Evolutionary conservation across 2,329 filamentous ascomycete species (phyloP).

Genomic region (Colletotrichum abscissum): DNA sequence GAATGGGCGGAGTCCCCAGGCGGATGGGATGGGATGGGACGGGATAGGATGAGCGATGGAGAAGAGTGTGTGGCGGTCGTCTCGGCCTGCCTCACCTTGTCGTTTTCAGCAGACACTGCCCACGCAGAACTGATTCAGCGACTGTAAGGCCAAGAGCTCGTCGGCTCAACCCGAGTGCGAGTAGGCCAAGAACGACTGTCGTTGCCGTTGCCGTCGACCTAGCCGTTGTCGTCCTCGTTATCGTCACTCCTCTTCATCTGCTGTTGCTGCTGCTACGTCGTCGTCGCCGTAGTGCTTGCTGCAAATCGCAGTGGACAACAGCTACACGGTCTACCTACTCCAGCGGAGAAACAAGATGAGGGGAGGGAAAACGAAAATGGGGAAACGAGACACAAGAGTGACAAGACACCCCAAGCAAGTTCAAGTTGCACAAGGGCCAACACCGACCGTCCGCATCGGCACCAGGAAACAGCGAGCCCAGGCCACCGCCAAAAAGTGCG

Average conservation of each 20-base stretch:
- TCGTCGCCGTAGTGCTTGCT: background rate
- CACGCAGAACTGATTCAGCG: slow-evolving; percentile 12
- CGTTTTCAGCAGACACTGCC: slow-evolving; percentile 30
- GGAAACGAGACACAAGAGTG: slow-evolving; percentile 31
- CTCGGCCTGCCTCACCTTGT: slow-evolving; percentile 34
- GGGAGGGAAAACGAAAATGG: slow-evolving; percentile 27
- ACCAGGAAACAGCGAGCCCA: slow-evolving; percentile 31
- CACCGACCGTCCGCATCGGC: slow-evolving; percentile 29
- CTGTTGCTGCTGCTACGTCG: background rate
- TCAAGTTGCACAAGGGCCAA: slow-evolving; percentile 30
- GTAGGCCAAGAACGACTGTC: background rate
- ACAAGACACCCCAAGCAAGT: slow-evolving; percentile 10
- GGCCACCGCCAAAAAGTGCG: slow-evolving; percentile 32
- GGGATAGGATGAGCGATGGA: slow-evolving; percentile 28
- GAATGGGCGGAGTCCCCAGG: slow-evolving; percentile 36
- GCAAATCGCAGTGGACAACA: slow-evolving; percentile 15
- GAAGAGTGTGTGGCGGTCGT: slow-evolving; percentile 30
- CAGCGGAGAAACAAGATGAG: slow-evolving; percentile 24
- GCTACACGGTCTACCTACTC: background rate
- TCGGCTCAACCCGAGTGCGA: slow-evolving; percentile 24
- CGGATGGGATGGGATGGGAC: slow-evolving; percentile 31
- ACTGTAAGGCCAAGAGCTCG: background rate
- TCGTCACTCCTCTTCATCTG: background rate
- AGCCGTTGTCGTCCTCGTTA: background rate
- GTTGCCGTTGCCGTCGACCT: background rate